A percentile compares a stretch with the other conserved stretches of the same genome.
phyloP scores from a whole-genome alignment of 1,139 yeast genomes.

The Taphrina confusa region DNA sequence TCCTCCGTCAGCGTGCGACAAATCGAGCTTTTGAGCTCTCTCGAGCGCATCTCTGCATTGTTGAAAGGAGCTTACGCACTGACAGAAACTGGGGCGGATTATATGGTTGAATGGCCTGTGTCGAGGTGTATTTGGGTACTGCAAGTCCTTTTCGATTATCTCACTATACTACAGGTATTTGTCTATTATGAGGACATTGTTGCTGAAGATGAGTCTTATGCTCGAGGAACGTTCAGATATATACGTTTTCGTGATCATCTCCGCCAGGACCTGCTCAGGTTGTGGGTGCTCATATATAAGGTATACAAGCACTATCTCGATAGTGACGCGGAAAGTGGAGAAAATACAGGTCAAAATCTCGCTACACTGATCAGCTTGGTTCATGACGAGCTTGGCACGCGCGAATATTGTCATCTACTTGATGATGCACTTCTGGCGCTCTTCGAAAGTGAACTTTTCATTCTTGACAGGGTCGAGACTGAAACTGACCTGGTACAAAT shows the following conservation, averaged over 20 bases:
- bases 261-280: conserved; percentile 56
- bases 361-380: conserved; percentile 50
- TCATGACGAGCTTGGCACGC: conserved; percentile 72
- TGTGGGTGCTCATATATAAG: conserved; percentile 50
- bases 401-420: conserved; percentile 68
- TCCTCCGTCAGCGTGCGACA: not conserved
- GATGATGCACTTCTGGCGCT: conserved; percentile 64
- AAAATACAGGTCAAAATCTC: conserved; percentile 40
- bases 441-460: conserved; percentile 58
- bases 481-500: conserved; percentile 72
- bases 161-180: conserved; percentile 51
- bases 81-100: not conserved
- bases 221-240: conserved; percentile 47
- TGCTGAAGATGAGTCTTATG: conserved; percentile 44
- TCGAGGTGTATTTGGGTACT: not conserved
- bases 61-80: not conserved
- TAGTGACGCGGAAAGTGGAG: conserved; percentile 41
- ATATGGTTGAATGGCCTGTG: not conserved
- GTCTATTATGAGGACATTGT: conserved; percentile 50
- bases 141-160: conserved; percentile 45
- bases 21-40: not conserved
- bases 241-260: conserved; percentile 50
- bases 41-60: not conserved
- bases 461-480: conserved; percentile 50
- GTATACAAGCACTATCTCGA: conserved; percentile 40